Percentiles rank a stretch among this genome's conserved stretches.
phyloP scores from a whole-genome alignment of 2,329 filamentous ascomycete species.

The Claviceps sp. region DNA sequence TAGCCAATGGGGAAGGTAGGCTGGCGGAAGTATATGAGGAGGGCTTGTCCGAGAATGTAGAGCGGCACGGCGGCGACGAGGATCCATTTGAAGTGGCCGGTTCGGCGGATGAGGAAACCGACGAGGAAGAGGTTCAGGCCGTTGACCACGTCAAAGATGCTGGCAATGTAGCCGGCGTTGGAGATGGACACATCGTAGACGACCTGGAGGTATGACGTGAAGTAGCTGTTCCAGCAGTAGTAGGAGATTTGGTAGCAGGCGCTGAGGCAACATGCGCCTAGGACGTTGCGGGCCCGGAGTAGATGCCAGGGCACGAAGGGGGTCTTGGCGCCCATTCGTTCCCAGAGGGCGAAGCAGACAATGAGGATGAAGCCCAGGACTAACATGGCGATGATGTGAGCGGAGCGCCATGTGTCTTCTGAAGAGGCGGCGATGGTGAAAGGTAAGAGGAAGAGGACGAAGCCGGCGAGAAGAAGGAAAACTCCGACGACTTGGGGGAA shows the following conservation, averaged over 20 bases:
- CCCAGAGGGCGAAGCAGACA: constrained; percentile 40
- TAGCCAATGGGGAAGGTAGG: constrained; percentile 29
- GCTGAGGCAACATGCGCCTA: constrained; percentile 34
- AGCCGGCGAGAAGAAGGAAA: constrained; percentile 41
- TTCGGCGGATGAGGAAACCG: constrained; percentile 31
- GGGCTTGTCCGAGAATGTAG: constrained; percentile 37
- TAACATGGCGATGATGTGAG: constrained; percentile 45
- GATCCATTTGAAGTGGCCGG: constrained; percentile 36
- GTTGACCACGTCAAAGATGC: constrained; percentile 38
- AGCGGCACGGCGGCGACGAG: constrained; percentile 32
- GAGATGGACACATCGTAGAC: constrained; percentile 29
- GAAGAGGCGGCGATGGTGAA: constrained; percentile 41
- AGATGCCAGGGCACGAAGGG: constrained; percentile 42
- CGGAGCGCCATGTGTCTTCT: constrained; percentile 35
- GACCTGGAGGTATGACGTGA: constrained; percentile 42
- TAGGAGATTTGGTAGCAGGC: constrained; percentile 33
- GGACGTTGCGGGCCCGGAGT: constrained; percentile 36
- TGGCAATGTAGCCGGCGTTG: constrained; percentile 32
- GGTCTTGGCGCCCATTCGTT: constrained; percentile 41
- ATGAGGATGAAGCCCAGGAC: constrained; percentile 47
- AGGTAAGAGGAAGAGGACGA: constrained; percentile 49
- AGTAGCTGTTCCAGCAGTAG: constrained; percentile 40
- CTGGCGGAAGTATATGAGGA: constrained; percentile 22
- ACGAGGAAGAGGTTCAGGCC: constrained; percentile 34
- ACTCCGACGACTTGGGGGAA: constrained; percentile 31